Base-by-base conservation (phyloP, 2,329 filamentous ascomycete genomes). In the Neoascochyta sp. region DNA sequence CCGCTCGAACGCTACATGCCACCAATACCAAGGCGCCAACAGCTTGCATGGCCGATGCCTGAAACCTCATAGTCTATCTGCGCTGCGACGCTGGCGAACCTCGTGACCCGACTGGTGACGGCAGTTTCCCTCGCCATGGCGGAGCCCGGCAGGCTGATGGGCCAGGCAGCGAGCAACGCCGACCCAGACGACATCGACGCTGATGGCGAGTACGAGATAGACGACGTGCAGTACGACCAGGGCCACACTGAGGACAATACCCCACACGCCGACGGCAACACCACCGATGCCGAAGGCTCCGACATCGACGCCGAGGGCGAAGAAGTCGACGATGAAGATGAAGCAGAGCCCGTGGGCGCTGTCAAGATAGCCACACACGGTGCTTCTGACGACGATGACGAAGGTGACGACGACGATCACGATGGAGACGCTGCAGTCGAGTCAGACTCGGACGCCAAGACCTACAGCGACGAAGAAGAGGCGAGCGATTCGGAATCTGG, bases 261-360 rank as follows among this genome's bases (percentile, higher is more conserved):
- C 14, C 41, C 42, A 22, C 51, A 58, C 15, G 36, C 34, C 14
- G 58, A 58, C 5, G 58, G 53, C 15, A 45, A 62, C 35, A 52
- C 46, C 17, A 61, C 57, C n/a, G 63, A 67, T 40, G 60, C 58
- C 9, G 62, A 62, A 35, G 60, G 58, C 36, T 65, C 64, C 22
- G 65, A 69, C 20, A 52, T 64, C n/a, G 64, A 67, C 38, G 62
- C 59, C 9, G 64, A 63, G 34, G 60, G 59, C 29, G 63, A 65
- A 28, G 65, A 69, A 27, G 60, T 64, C n/a, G 66, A 79, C 41
- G 74, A 69, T 16, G 62, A 62, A n/a, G 71, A 73, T 22, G 71
- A 67, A 31, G 72, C 72, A 13, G 62, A 64, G 34, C 59, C 60
- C 16, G 62, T 64, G 9, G 61, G 62, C 20, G 60, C 61, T 26